Evolutionary conservation across 345 rosid genomes (phyloP).

Genomic region (Dimocarpus longan): DNA sequence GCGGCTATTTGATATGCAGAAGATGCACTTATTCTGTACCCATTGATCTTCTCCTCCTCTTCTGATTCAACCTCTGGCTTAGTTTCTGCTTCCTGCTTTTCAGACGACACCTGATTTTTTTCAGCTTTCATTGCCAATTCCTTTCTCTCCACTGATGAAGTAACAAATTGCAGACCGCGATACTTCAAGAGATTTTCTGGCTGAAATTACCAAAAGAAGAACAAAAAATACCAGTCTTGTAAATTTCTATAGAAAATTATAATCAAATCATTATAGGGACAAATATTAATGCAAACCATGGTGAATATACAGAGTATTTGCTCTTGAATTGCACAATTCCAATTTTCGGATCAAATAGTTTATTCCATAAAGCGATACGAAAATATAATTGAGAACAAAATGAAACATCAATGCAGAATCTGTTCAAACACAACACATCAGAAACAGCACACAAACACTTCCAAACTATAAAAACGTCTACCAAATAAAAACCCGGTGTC

Average conservation of each 20-base stretch:
- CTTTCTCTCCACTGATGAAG: slow-evolving; percentile 78
- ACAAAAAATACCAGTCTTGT: not conserved
- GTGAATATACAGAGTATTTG: not conserved
- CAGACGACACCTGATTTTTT: slow-evolving; percentile 36
- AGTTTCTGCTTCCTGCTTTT: slow-evolving; percentile 41
- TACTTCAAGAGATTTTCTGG: slow-evolving; percentile 60
- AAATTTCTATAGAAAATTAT: not conserved
- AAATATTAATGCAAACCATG: not conserved
- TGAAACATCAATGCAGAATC: slow-evolving; percentile 4
- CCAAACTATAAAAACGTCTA: not conserved
- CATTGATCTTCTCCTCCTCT: slow-evolving; percentile 39
- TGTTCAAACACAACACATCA: not conserved
- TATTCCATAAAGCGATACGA: not conserved
- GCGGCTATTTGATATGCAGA: slow-evolving; percentile 82
- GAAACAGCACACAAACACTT: not conserved
- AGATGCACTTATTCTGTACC: slow-evolving; percentile 53
- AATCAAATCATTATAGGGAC: not conserved
- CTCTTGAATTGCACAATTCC: not conserved
- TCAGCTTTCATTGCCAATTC: slow-evolving; percentile 48
- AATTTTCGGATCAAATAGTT: not conserved
- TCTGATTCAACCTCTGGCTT: slow-evolving; percentile 28
- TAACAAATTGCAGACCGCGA: slow-evolving; percentile 63
- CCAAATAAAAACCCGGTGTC: not conserved
- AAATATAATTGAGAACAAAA: not conserved
- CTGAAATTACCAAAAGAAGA: slow-evolving; percentile 39